Evolutionary conservation across 352 stramenopile genomes (phyloP), one percentile per base, ranked within the genome.

Genomic region (Phytophthora pinifolia): DNA sequence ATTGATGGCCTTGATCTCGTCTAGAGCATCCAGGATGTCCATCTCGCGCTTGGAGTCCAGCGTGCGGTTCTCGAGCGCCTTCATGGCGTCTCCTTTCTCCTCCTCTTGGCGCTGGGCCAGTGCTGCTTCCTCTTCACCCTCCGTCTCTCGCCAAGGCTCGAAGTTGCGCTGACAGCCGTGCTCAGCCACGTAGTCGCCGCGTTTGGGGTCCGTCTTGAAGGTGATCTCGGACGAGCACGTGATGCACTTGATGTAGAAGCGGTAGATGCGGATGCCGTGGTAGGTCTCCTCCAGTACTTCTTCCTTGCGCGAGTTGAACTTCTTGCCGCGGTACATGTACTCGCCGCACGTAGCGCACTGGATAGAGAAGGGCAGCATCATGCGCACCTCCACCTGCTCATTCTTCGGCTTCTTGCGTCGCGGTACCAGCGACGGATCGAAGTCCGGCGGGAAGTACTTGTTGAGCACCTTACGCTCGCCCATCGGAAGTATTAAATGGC

Each of bases 271-370:
- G 66, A 99, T 98, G 41, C 95, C 91, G 57, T 96, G 79, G 83
- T 99, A 99, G 52, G 94, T 87, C 47, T 98, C 89, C 43, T 96
- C 97, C 50, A 96, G 71, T 32, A 99, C 92, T 30, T 96, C 82
- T 65, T 99, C 97, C 68, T 99, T 99, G 56, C 96, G 90, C 47
- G 86, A 98, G 70, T 99, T 99, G 73, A 99, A 99, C 77, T 99
- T 99, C 57, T 98, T 98, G 48, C 97, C 97, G 18, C 93, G 90
- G 74, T 99, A 99, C 87, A 99, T 98, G 75, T 99, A 99, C 60
- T 98, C 96, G 45, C 93, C 94, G 58, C 97, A 99, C 8, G 88
- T 98, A 35, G 72, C 87, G 74, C 97, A 99, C 63, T 99, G 96
- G 46, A 99, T 88, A 14, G 85, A 97, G 77, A 99, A 99, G 31